These are phyloP conservation scores for Phytophthora pistaciae DNA, from an alignment of 352 stramenopile genomes.

Conservation along the genomic window DNA sequence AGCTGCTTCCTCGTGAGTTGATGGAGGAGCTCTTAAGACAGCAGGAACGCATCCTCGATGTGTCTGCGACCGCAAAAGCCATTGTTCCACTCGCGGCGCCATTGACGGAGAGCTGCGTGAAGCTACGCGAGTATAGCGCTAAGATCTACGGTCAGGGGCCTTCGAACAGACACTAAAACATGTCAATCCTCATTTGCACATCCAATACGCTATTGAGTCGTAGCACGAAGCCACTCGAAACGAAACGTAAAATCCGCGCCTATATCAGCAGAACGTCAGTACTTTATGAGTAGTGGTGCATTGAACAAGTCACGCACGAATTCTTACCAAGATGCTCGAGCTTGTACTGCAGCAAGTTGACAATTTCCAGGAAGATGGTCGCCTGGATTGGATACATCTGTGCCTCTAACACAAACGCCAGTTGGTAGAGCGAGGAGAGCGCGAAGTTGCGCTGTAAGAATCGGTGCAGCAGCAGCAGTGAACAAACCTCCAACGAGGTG, in stretches of 20 bases:
- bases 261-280: not conserved
- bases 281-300: too few species aligned
- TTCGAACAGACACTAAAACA: too few species aligned
- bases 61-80: too few species aligned
- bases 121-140: too few species aligned
- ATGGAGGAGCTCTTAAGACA: too few species aligned
- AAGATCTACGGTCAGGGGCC: too few species aligned
- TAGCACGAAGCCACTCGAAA: not conserved
- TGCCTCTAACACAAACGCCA: constrained; percentile 2
- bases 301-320: not conserved
- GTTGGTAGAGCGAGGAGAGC: not conserved
- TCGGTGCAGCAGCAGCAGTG: not conserved
- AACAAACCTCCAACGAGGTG: not conserved
- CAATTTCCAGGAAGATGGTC: not conserved
- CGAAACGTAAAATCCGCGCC: constrained; percentile 1
- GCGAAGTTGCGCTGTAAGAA: constrained; percentile 1
- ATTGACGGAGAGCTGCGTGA: too few species aligned
- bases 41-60: too few species aligned
- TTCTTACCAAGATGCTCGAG: constrained; percentile 1
- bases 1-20: too few species aligned
- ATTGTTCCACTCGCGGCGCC: too few species aligned
- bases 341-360: constrained; percentile 3
- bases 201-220: not conserved
- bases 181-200: too few species aligned
- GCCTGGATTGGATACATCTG: constrained; percentile 2